Base-by-base conservation (phyloP, 192 early-diverging fungal genomes). In the Linnemannia elongata region DNA sequence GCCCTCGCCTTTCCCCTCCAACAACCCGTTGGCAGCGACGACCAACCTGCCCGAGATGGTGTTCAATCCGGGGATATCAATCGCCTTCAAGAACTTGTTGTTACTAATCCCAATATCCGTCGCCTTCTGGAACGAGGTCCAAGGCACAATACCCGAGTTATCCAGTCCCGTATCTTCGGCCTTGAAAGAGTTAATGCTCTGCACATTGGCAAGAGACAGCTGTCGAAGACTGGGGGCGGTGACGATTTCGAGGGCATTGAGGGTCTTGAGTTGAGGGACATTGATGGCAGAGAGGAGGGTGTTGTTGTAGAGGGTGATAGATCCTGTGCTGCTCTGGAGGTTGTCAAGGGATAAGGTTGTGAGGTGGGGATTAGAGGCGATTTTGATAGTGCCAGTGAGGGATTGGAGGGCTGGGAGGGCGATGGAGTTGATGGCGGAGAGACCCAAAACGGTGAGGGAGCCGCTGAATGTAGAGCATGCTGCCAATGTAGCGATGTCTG, bases 221-320 rank as follows among this genome's bases (percentile, higher is more conserved):
- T 81, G 84, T 15, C 76, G 69, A 77, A 93, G 74, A 69, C 79
- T 89, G 27, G 93, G 93, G 69, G 91, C 91, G 52, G 84, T 87
- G 63, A 91, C 88, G 66, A 91, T 85, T 74, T 90, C 89, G 76
- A 93, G 90, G 69, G 88, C 82, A 69, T 83, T 73, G n/a, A 91
- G 77, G 22, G 68, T 81, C 47, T 77, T 73, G 24, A 93, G 88
- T 27, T 77, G 70, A 7, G 89, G 81, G 41, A 89, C 55, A 49
- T 78, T 90, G 69, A 93, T 60, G 83, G 79, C 85, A 68, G 82
- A 88, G 33, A 92, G 88, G 39, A 88, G 83, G 55, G 92, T 93
- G 87, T 93, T 93, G 89, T 93, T 93, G 69, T 82, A 83, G 33
- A 92, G 60, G 55, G 89, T 87, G 76, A 93, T 87, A 54, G 88